Conservation (phyloP, 306 rosid species). For the Rubus idaeus region DNA sequence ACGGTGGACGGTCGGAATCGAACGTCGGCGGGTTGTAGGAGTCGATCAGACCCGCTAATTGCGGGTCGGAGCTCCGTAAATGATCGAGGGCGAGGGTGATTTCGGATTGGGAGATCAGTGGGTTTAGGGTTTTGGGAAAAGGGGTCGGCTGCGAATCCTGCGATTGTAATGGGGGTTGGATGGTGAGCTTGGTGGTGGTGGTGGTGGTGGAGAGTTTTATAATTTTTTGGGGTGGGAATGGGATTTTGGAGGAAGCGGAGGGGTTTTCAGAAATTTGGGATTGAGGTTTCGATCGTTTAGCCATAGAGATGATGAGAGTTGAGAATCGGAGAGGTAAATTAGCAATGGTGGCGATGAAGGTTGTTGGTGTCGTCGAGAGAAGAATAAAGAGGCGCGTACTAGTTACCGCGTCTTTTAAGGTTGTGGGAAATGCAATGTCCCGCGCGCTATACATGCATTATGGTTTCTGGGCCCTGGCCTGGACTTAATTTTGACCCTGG, state of each 20-base stretch:
- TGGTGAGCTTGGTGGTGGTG: background rate
- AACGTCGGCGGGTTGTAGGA: slow-evolving; percentile 42
- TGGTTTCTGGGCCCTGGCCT: too few relatives aligned
- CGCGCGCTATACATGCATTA: too few relatives aligned
- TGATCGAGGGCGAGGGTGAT: slow-evolving; percentile 54
- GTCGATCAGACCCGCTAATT: slow-evolving; percentile 42
- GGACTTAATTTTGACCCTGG: too few relatives aligned
- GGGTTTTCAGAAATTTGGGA: slow-evolving; percentile 15
- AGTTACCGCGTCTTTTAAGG: background rate
- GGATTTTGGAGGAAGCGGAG: slow-evolving; percentile 43
- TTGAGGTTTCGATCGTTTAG: slow-evolving; percentile 25
- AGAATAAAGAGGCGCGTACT: background rate
- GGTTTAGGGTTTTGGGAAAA: slow-evolving; percentile 21
- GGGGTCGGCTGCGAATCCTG: too few relatives aligned
- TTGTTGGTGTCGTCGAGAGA: background rate
- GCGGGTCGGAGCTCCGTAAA: slow-evolving; percentile 54
- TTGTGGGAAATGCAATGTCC: too few relatives aligned
- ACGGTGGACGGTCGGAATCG: slow-evolving; percentile 42
- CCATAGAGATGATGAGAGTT: slow-evolving; percentile 7
- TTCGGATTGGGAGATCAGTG: slow-evolving; percentile 43
- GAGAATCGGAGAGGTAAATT: background rate
- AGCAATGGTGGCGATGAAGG: background rate
- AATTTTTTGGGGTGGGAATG: slow-evolving; percentile 56
- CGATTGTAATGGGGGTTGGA: background rate
- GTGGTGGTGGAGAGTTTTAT: slow-evolving; percentile 34